Evolutionary conservation across 352 stramenopile genomes (phyloP), one percentile per base, ranked within the genome.

Genomic region (Blastocystis sp.): DNA sequence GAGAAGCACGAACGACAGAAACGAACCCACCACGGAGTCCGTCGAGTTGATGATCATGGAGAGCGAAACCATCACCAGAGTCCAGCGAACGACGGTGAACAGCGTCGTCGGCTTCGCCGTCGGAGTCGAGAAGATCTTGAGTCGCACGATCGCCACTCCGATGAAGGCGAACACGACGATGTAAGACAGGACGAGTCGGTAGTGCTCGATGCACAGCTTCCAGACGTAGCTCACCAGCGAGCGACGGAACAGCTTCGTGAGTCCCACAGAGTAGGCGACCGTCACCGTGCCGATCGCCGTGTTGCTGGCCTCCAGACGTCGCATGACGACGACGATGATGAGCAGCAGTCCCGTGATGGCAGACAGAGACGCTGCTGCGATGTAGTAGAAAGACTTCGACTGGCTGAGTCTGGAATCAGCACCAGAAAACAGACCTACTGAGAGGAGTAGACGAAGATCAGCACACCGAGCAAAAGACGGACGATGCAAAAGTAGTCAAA

Each of bases 371-470:
- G 73, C 73, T 11, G 73, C 73, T 3, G 73, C 50, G 45, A 84
- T 68, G 15, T 84, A 84, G 41, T 84, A 84, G 39, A 84, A 84
- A 23, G 50, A 43, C 53, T 84, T 84, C 5, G 73, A 84, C 9
- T 45, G 54, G 50, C 73, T 84, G 23, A 84, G 56, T 53, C 73
- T 84, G 50, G 47, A 39, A 20, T 43, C 15, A 66, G 50, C 5
- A 9, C 26, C 5, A 43, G 66, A 77, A 13, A 9, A 68, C 3
- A 64, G 26, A 37, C 2, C 2, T 0, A 84, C 73, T 47, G 59
- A 6, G 45, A 68, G 1, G 47, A 66, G 8, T 69, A 29, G 7
- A 47, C 20, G 11, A 84, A 53, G 37, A 84, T 29, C 2, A 61
- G 9, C 18, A 66, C 29, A 45, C 73, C 73, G 23, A 84, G 34